Percentiles rank a stretch among this genome's conserved stretches.
These are phyloP conservation scores for Triglochin maritima DNA, from an alignment of 106 monocot species.

Conservation along the genomic window DNA sequence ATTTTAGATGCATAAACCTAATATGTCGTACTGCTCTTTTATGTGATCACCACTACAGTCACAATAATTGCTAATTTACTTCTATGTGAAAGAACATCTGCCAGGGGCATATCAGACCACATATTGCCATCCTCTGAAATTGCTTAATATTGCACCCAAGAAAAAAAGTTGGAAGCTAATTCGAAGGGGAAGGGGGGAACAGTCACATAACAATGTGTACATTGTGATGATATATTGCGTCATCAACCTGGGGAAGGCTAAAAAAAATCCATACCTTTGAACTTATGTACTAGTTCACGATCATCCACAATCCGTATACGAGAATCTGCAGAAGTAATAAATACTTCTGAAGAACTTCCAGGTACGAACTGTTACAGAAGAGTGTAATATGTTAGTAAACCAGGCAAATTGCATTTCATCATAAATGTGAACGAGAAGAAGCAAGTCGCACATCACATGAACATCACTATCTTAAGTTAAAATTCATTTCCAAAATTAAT, in stretches of 20 bases:
- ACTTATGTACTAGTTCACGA: slow-evolving; percentile 61
- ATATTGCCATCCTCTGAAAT: too few relatives aligned
- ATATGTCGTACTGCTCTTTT: too few relatives aligned
- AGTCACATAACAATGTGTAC: slow-evolving; percentile 4
- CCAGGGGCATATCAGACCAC: too few relatives aligned
- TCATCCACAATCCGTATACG: slow-evolving; percentile 75
- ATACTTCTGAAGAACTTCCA: slow-evolving; percentile 3
- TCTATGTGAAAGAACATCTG: too few relatives aligned
- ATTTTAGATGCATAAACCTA: too few relatives aligned
- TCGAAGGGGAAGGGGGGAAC: background rate
- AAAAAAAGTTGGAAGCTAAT: too few relatives aligned
- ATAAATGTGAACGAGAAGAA: background rate
- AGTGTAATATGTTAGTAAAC: background rate
- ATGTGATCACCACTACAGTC: too few relatives aligned
- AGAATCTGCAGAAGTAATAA: slow-evolving; percentile 81
- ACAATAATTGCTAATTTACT: too few relatives aligned
- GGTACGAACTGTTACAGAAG: background rate
- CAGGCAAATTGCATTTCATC: background rate
- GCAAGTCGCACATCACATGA: background rate
- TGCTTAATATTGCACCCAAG: too few relatives aligned
- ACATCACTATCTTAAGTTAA: background rate
- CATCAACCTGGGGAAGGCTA: background rate
- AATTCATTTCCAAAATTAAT: background rate
- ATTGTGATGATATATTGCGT: background rate
- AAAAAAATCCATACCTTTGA: slow-evolving; percentile 42